These are phyloP conservation scores for Juglanconis oblonga DNA, from an alignment of 2,329 filamentous ascomycete species.

Conservation along the genomic window DNA sequence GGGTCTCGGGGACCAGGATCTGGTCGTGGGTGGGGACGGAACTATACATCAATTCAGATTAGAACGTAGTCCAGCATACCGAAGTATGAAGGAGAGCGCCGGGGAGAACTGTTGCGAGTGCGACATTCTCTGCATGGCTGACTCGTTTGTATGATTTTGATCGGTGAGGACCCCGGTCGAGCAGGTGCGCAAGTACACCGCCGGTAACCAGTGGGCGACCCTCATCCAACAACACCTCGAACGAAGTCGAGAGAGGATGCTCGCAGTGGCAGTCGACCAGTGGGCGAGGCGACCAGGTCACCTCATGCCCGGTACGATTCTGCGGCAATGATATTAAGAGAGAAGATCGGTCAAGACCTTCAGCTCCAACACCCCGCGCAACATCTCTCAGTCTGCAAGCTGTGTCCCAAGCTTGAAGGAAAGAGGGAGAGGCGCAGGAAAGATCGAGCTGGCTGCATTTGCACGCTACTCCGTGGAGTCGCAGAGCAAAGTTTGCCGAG, in stretches of 20 bases:
- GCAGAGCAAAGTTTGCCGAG: constrained; percentile 53
- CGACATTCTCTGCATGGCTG: constrained; percentile 87
- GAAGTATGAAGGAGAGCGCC: constrained; percentile 68
- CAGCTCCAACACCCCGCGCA: constrained; percentile 74
- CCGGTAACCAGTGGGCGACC: constrained; percentile 25
- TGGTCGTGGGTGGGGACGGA: constrained; percentile 92
- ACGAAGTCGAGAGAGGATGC: constrained; percentile 49
- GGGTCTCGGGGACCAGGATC: constrained; percentile 96
- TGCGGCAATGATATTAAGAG: constrained; percentile 73
- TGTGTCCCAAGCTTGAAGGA: constrained; percentile 42
- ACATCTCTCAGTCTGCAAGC: constrained; percentile 57
- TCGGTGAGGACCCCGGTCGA: constrained; percentile 60
- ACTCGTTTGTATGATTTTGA: constrained; percentile 80
- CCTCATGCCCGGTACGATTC: constrained; percentile 23
- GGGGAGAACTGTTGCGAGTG: constrained; percentile 90
- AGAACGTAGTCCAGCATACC: constrained; percentile 73
- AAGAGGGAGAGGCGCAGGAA: constrained; percentile 63
- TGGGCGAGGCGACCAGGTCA: background rate
- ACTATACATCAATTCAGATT: constrained; percentile 67
- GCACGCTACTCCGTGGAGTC: constrained; percentile 25
- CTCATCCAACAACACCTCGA: constrained; percentile 79
- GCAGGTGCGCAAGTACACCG: constrained; percentile 19
- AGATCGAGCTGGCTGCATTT: constrained; percentile 73
- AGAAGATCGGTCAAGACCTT: constrained; percentile 61
- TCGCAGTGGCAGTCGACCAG: constrained; percentile 29